These are phyloP conservation scores for Fusarium algeriense DNA, from an alignment of 2,329 filamentous ascomycete genomes.

Conservation along the genomic window DNA sequence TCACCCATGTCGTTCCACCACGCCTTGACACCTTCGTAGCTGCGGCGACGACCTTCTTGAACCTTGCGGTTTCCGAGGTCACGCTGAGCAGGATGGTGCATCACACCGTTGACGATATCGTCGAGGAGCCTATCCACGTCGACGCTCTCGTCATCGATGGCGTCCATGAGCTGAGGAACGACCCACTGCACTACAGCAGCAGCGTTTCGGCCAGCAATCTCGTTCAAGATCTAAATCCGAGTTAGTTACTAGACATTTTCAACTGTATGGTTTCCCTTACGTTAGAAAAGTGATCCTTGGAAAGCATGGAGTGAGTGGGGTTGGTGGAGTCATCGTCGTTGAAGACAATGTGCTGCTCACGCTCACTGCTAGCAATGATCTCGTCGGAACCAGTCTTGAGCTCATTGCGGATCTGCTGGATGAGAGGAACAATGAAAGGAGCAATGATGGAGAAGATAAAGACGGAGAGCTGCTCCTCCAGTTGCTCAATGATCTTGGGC, in stretches of 20 bases:
- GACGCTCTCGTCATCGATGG: conserved; percentile 81
- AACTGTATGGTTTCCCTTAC: conserved; percentile 54
- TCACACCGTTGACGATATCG: conserved; percentile 83
- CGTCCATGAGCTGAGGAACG: conserved; percentile 88
- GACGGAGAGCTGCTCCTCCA: conserved; percentile 87
- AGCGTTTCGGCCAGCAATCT: conserved; percentile 85
- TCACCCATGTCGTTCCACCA: conserved; percentile 83
- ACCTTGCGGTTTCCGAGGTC: conserved; percentile 77
- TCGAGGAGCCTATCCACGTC: conserved; percentile 79
- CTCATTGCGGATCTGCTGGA: conserved; percentile 87
- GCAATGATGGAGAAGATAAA: conserved; percentile 95
- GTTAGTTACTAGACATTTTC: neutral
- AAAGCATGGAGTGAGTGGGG: conserved; percentile 95
- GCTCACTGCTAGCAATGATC: conserved; percentile 85
- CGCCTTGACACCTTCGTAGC: conserved; percentile 83
- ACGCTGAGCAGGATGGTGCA: conserved; percentile 89
- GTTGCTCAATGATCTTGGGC: conserved; percentile 85
- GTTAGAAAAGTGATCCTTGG: conserved; percentile 95
- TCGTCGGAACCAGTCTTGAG: conserved; percentile 87
- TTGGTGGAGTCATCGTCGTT: conserved; percentile 80
- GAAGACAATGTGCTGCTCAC: conserved; percentile 90
- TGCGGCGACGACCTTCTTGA: conserved; percentile 76
- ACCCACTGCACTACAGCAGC: conserved; percentile 84
- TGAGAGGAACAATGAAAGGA: conserved; percentile 87
- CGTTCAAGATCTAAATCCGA: conserved; percentile 75